Evolutionary conservation across 2,329 filamentous ascomycete genomes (phyloP).

Genomic region (Aspergillus sp.): DNA sequence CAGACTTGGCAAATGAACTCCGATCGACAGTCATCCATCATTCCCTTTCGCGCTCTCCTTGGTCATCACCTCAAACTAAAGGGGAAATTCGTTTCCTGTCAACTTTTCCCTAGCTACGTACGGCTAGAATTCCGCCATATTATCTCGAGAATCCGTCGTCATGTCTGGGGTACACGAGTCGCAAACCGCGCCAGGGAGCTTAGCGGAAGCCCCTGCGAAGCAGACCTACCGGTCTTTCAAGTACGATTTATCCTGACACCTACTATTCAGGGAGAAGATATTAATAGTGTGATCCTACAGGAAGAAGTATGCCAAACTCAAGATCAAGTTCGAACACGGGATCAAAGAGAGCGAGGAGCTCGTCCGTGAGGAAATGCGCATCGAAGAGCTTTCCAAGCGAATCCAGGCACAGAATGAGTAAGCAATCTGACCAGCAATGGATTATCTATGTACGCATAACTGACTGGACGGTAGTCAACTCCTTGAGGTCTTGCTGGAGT

Average conservation of each 20-base stretch:
- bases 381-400: constrained; percentile 70
- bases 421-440: constrained; percentile 24
- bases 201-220: constrained; percentile 39
- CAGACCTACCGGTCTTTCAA: constrained; percentile 63
- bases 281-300: constrained; percentile 18
- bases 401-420: constrained; percentile 92
- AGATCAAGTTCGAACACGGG: constrained; percentile 73
- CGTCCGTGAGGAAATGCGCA: constrained; percentile 74
- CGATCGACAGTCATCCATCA: constrained; percentile 5
- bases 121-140: too few species aligned
- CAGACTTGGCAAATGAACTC: constrained; percentile 16
- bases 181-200: constrained; percentile 21
- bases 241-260: constrained; percentile 23
- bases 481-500: constrained; percentile 78
- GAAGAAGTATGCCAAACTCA: constrained; percentile 88
- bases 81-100: not conserved
- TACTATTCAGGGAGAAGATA: constrained; percentile 2
- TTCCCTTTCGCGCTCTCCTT: not conserved
- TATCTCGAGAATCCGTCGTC: constrained; percentile 1
- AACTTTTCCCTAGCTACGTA: not conserved
- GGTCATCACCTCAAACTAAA: not conserved
- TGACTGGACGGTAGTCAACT: constrained; percentile 59
- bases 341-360: constrained; percentile 59
- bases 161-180: constrained; percentile 29
- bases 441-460: constrained; percentile 1